Percentiles rank a stretch among this genome's conserved stretches.
Conservation (phyloP, 768 basidiomycete genomes). For the Imleria badia region DNA sequence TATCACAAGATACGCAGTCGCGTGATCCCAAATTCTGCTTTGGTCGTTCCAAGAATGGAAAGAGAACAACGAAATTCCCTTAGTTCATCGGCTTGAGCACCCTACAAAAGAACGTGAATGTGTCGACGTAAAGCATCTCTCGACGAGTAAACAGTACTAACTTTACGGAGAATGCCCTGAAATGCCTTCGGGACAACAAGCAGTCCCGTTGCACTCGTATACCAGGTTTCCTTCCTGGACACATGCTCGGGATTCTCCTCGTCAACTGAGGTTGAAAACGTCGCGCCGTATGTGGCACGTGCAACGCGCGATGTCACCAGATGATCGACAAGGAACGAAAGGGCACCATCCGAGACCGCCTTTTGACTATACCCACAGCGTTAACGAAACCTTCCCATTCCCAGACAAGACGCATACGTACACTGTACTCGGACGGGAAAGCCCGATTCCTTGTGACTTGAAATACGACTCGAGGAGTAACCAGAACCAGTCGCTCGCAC, state of each 20-base stretch:
- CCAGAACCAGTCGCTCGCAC: constrained; percentile 46
- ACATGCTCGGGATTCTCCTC: constrained; percentile 6
- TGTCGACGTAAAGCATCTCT: not conserved
- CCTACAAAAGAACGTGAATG: constrained; percentile 6
- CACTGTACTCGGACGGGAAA: constrained; percentile 48
- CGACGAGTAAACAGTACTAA: not conserved
- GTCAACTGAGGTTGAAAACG: constrained; percentile 30
- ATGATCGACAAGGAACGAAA: constrained; percentile 39
- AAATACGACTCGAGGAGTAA: constrained; percentile 38
- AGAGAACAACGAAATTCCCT: constrained; percentile 17
- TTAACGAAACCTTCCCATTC: not conserved
- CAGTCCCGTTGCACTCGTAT: not conserved
- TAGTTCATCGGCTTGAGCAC: constrained; percentile 6
- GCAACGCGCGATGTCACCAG: constrained; percentile 45
- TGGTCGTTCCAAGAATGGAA: not conserved
- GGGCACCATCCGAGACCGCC: constrained; percentile 52
- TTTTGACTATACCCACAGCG: constrained; percentile 23
- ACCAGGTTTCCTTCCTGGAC: constrained; percentile 10
- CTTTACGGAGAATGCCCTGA: constrained; percentile 5
- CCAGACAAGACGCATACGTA: constrained; percentile 33
- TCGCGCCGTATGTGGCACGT: constrained; percentile 53
- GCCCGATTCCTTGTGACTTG: constrained; percentile 34
- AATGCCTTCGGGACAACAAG: constrained; percentile 7
- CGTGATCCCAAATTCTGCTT: constrained; percentile 1
- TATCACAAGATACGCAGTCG: constrained; percentile 7